phyloP scores from a whole-genome alignment of 768 basidiomycete species.

The Kwoniella heveanensis region DNA sequence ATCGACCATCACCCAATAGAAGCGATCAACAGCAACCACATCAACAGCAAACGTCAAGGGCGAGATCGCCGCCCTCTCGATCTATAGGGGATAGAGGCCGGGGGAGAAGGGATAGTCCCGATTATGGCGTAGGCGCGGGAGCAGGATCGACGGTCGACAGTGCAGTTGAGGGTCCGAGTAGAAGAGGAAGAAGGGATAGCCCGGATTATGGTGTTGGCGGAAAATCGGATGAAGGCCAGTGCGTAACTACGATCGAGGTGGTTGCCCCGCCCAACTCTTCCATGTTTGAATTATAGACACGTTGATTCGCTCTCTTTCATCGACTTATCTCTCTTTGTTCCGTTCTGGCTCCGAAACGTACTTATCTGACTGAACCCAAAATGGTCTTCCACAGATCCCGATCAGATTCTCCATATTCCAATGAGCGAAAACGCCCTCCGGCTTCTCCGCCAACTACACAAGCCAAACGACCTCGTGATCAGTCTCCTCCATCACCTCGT shows the following conservation, averaged over 20 bases:
- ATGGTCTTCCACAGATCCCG: neutral
- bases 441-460: conserved; percentile 8
- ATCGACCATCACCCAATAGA: neutral
- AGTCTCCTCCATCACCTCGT: conserved; percentile 2
- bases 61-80: neutral
- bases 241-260: neutral
- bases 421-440: conserved; percentile 24
- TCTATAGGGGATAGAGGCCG: neutral
- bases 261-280: too few relatives aligned
- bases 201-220: conserved; percentile 45
- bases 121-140: conserved; percentile 28
- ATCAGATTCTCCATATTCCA: conserved; percentile 12
- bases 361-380: neutral
- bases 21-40: neutral
- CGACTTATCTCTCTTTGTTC: too few relatives aligned
- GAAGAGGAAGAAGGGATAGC: conserved; percentile 17
- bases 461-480: conserved; percentile 24
- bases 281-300: too few relatives aligned
- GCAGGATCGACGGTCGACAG: neutral
- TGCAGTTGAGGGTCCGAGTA: neutral
- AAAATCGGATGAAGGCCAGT: conserved; percentile 3
- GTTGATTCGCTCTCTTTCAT: too few relatives aligned
- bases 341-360: neutral
- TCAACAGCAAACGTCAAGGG: neutral
- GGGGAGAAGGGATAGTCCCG: conserved; percentile 36